Conservation (phyloP, 179 eudicot genomes). For the Amaranthus tricolor region DNA sequence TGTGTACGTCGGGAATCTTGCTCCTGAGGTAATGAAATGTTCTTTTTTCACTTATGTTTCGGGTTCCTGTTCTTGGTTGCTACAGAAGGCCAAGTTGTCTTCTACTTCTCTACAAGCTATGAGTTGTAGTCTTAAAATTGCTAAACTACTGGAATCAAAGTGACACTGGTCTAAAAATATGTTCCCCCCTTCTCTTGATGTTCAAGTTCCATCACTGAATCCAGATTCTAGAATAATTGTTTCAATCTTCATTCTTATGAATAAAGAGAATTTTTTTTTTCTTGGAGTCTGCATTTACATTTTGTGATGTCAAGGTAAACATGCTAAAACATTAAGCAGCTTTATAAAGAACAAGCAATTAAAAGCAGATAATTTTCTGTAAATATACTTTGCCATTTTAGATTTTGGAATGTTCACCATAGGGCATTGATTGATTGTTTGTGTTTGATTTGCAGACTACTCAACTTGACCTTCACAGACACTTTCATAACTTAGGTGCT, state of each 20-base stretch:
- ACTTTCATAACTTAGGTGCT: slow-evolving; percentile 86
- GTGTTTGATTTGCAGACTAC: slow-evolving; percentile 49
- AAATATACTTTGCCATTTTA: no score
- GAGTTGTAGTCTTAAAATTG: neutral
- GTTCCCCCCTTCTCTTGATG: no score
- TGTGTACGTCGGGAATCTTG: slow-evolving; percentile 94
- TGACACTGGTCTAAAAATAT: no score
- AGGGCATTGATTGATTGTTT: neutral
- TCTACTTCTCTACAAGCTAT: neutral
- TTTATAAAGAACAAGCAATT: neutral
- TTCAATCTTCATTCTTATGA: no score
- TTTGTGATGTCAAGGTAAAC: neutral
- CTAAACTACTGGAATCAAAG: neutral
- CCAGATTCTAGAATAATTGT: no score
- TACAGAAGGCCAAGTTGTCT: neutral
- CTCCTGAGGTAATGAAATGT: slow-evolving; percentile 63
- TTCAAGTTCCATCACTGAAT: no score
- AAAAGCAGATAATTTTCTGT: no score
- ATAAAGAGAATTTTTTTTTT: no score
- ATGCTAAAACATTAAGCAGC: neutral
- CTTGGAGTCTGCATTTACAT: neutral
- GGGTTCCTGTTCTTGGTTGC: neutral
- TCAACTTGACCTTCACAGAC: slow-evolving; percentile 92
- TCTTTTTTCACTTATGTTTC: neutral
- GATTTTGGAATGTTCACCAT: no score